phyloP scores from a whole-genome alignment of 495 filamentous ascomycete species.

The Penicillium crystallinum region DNA sequence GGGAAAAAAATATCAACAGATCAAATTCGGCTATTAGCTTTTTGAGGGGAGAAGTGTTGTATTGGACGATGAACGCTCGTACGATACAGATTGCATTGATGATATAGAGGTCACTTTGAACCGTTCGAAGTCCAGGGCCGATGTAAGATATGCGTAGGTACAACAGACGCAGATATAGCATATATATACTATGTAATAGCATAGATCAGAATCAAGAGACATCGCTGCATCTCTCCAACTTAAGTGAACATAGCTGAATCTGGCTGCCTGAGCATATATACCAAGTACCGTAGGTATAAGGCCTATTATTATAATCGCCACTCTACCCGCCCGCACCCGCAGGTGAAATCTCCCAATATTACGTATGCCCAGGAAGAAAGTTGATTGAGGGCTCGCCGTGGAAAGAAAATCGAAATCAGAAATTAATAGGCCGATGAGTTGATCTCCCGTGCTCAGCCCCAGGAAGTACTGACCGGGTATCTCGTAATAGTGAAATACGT shows the following conservation, averaged over 20 bases:
- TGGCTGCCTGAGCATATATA: neutral
- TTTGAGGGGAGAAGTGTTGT: neutral
- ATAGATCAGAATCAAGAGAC: neutral
- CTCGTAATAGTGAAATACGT: constrained; percentile 16
- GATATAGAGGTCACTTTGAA: neutral
- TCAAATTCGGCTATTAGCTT: neutral
- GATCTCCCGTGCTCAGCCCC: constrained; percentile 25
- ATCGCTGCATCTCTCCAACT: too few species aligned
- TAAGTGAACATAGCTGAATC: neutral
- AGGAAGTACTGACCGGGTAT: constrained; percentile 16
- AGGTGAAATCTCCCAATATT: constrained; percentile 6
- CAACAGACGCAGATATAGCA: too few species aligned
- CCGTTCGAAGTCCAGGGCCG: neutral
- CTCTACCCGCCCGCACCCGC: constrained; percentile 18
- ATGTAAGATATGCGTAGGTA: too few species aligned
- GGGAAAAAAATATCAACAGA: neutral
- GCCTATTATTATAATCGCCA: constrained; percentile 9
- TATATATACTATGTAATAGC: too few species aligned
- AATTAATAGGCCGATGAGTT: constrained; percentile 1
- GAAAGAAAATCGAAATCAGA: neutral
- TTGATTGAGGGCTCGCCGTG: neutral
- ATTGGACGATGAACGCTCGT: neutral
- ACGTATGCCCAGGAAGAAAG: constrained; percentile 7
- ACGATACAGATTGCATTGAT: neutral
- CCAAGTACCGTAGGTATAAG: neutral